Evolutionary conservation across 2,329 filamentous ascomycete species (phyloP), one percentile per base, ranked within the genome.

Genomic region (Aspergillus texensis): DNA sequence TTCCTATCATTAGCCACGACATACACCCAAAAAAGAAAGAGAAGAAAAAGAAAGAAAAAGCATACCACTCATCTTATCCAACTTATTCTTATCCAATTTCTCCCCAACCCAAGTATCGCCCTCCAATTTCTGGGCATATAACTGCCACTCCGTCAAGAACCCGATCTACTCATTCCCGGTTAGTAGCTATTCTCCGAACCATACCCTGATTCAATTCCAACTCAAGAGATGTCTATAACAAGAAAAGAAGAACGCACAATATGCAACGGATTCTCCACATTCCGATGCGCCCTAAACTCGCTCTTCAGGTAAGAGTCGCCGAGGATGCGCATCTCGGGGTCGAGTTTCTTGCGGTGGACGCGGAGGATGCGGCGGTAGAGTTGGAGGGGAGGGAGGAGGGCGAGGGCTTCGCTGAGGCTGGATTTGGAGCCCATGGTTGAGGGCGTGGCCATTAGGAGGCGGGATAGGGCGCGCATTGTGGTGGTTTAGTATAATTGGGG

Each of bases 81-180:
- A 83, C 79, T 97, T 97, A 0, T 81, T 83, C 70, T 88, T 87
- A 67, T 98, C 94, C 76, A 98, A 84, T 76, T 90, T 94, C 67
- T 92, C 92, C 1, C 90, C 94, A 64, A 86, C 84, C 95, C 95
- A 98, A 0, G 85, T 78, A 59, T 96, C 90, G 0, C 94, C 94
- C 74, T 98, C 94, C 19, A 99, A 81, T 75, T 93, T 89, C 76
- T 99, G 94, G 2, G 93, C 94, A 75, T 98, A 99, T 58, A 92
- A 81, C 78, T 99, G 95, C 94, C 94, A 99, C 78, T 98, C 94
- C 0, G 92, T 94, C 70, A 99, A 84, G 78, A 99, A 99, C 1
- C 94, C 95, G 71, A 98, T 93, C 93, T 96, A 52, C 11, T 41
- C n/a, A 41, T 60, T 34, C 26, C 6, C 26, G 26, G 6, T 28